Conservation (phyloP, 305 asterid species). For the Andrographis paniculata region DNA sequence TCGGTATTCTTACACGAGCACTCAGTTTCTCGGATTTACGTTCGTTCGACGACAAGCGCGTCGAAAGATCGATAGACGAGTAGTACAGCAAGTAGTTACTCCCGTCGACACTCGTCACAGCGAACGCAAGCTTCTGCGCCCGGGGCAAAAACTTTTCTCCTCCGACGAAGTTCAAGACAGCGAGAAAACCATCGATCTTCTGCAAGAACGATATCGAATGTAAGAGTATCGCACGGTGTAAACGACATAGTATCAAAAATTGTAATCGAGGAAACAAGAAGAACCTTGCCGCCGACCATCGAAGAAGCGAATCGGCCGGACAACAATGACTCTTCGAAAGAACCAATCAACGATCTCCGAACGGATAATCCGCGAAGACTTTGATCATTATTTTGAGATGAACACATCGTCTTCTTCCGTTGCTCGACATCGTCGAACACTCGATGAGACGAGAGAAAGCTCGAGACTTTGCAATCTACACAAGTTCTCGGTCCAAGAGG, state of each 20-base stretch:
- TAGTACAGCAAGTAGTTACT: constrained; percentile 73
- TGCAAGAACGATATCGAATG: constrained; percentile 26
- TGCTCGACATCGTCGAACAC: constrained; percentile 23
- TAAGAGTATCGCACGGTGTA: not conserved
- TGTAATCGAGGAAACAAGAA: constrained; percentile 4
- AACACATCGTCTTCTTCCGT: constrained; percentile 27
- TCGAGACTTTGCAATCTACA: constrained; percentile 48
- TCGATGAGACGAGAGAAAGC: constrained; percentile 26
- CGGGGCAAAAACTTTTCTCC: constrained; percentile 83
- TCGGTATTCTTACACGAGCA: constrained; percentile 67
- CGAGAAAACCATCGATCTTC: constrained; percentile 90
- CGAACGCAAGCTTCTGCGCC: constrained; percentile 83
- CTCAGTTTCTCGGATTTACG: constrained; percentile 44
- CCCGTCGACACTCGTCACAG: constrained; percentile 79
- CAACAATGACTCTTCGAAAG: constrained; percentile 85
- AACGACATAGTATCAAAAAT: not conserved
- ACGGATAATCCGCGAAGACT: constrained; percentile 61
- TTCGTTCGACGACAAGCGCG: constrained; percentile 32
- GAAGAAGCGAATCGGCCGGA: constrained; percentile 90
- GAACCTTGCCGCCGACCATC: constrained; percentile 53
- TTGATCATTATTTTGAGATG: constrained; percentile 42
- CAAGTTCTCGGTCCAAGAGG: constrained; percentile 77
- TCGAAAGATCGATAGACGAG: constrained; percentile 70
- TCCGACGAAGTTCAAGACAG: constrained; percentile 69
- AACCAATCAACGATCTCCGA: constrained; percentile 81